phyloP scores from a whole-genome alignment of 2,329 filamentous ascomycete species.

The Colletotrichum orchidophilum region DNA sequence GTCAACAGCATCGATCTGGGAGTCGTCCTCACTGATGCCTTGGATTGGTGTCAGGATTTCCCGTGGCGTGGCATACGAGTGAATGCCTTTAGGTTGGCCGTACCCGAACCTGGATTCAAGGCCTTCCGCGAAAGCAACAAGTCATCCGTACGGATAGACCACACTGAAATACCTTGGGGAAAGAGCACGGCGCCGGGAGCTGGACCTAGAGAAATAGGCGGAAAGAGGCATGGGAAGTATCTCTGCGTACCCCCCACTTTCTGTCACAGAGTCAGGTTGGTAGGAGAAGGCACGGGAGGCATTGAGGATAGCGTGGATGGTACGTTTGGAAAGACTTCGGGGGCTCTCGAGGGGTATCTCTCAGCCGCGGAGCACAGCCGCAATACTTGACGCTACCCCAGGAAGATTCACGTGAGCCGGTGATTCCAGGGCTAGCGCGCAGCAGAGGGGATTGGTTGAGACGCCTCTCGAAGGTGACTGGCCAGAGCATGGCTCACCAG shows the following conservation, averaged over 20 bases:
- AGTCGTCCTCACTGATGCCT: not conserved
- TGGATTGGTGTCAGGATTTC: not conserved
- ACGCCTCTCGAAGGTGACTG: slow-evolving; percentile 2
- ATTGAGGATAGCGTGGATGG: not conserved
- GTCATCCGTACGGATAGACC: not conserved
- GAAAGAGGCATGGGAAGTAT: not conserved
- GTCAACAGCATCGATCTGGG: not conserved
- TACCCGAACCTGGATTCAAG: not conserved
- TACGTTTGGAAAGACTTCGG: not conserved
- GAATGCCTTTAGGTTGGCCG: not conserved
- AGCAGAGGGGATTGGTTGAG: slow-evolving; percentile 28
- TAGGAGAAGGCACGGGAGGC: not conserved
- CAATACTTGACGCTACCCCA: slow-evolving; percentile 7
- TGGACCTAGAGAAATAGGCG: not conserved
- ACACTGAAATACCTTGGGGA: not conserved
- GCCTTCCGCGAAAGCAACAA: not conserved
- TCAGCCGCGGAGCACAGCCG: slow-evolving; percentile 26
- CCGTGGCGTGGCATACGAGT: not conserved
- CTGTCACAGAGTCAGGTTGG: slow-evolving; percentile 19
- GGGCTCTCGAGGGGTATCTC: slow-evolving; percentile 1
- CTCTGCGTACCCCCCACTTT: not conserved
- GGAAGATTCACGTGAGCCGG: slow-evolving; percentile 30
- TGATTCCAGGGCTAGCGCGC: slow-evolving; percentile 32
- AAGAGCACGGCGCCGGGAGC: not conserved
- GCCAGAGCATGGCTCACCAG: slow-evolving; percentile 5